A percentile compares a stretch with the other conserved stretches of the same genome.
Evolutionary conservation across 345 rosid species (phyloP).

Genomic region (Syzygium aromaticum): DNA sequence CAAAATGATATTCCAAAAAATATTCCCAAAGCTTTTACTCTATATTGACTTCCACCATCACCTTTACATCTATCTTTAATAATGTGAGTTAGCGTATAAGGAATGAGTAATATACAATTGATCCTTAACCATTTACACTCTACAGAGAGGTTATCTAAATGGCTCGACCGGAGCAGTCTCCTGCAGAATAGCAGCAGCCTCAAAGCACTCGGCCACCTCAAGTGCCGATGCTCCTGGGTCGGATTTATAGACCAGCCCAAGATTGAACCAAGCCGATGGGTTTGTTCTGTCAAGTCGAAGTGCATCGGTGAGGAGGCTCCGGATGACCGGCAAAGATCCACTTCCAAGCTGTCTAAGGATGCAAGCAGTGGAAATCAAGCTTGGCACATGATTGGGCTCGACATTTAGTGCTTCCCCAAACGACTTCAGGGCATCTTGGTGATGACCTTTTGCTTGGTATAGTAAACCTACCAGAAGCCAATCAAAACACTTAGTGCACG

Average conservation of each 20-base stretch:
- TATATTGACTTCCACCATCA: not conserved
- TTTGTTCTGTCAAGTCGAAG: slow-evolving; percentile 42
- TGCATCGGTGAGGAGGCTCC: slow-evolving; percentile 50
- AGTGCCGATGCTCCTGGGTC: slow-evolving; percentile 17
- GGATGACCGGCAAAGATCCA: slow-evolving; percentile 19
- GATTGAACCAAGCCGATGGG: slow-evolving; percentile 52
- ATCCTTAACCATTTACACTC: not conserved
- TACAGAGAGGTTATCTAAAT: slow-evolving; percentile 23
- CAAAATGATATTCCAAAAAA: not conserved
- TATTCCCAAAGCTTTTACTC: not conserved
- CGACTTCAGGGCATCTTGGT: slow-evolving; percentile 38
- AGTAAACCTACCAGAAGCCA: slow-evolving; percentile 29
- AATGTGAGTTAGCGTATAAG: not conserved
- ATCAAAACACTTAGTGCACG: not conserved
- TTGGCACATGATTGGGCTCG: slow-evolving; percentile 48
- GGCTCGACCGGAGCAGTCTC: slow-evolving; percentile 53
- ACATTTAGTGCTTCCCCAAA: slow-evolving; percentile 41
- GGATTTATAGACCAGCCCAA: slow-evolving; percentile 40
- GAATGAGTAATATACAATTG: not conserved
- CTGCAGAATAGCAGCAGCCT: slow-evolving; percentile 50
- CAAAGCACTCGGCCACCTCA: slow-evolving; percentile 54
- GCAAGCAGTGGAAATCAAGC: slow-evolving; percentile 42
- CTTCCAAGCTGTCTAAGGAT: slow-evolving; percentile 31
- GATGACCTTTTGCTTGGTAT: slow-evolving; percentile 31
- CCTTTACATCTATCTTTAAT: not conserved